Base-by-base conservation (phyloP, 495 filamentous ascomycete genomes). In the Aspergillus sclerotioniger region DNA sequence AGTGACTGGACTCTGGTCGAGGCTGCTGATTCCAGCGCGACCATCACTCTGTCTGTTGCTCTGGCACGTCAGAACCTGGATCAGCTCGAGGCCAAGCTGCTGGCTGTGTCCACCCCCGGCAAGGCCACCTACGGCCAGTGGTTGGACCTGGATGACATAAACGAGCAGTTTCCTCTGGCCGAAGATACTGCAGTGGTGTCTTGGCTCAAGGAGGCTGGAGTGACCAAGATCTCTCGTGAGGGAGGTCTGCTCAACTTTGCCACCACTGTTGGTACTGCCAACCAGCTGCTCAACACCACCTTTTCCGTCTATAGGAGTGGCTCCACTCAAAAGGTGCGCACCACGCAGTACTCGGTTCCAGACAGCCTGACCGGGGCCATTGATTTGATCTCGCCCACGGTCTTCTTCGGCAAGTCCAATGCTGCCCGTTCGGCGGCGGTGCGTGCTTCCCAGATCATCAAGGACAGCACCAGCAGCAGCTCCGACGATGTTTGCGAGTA, bases 281-380 rank as follows among this genome's bases (percentile, higher is more conserved):
- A 83, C 62, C 66, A 70, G 31, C 69, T 84, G 41, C 72, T 84
- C 10, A 66, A 74, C 61, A 80, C 78, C 31, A 75, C 44, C 28
- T 86, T 76, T 59, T 67, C 65, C 49, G 73, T 71, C 55, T 78
- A 66, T 19, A 49, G 73, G 65, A 70, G 71, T 51, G 57, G 67
- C 51, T 51, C 60, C 54, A 19, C 72, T 62, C 37, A 73, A 35
- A 78, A 80, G 61, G 60, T 71, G 54, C 78, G 87, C 10, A 83
- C 87, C 5, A 80, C 81, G n/a, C 62, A 76, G 43, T 89, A 90
- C 71, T 85, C 83, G 10, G 76, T 90, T 5, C 87, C 87, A 0
- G 76, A 82, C 51, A 66, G 76, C 6, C 65, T 90, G 21, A 65
- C 65, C 20, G 53, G 64, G 5, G 67, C 75, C 59, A 79, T 88